Percentiles rank a stretch among this genome's conserved stretches.
phyloP scores from a whole-genome alignment of 352 stramenopile species.

The Globisporangium spinosum region DNA sequence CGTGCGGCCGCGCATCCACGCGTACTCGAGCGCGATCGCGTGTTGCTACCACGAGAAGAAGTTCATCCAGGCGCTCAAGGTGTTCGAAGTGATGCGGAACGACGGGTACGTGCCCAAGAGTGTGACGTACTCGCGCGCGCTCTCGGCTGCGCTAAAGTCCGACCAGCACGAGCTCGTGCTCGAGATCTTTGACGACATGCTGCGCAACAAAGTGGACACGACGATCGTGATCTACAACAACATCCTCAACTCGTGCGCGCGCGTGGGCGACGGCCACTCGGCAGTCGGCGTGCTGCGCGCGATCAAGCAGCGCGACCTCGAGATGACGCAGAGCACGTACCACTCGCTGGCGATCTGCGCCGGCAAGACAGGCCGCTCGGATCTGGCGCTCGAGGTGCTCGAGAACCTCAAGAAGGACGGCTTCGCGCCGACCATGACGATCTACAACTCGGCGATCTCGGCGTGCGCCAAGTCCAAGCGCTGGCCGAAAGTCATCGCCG shows the following conservation, averaged over 20 bases:
- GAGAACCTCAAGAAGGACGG: slow-evolving; percentile 41
- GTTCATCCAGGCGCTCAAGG: slow-evolving; percentile 64
- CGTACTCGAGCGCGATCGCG: slow-evolving; percentile 77
- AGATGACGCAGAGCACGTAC: slow-evolving; percentile 76
- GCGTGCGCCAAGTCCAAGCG: slow-evolving; percentile 73
- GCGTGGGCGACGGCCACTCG: slow-evolving; percentile 65
- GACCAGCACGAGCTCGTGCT: slow-evolving; percentile 80
- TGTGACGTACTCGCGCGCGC: slow-evolving; percentile 81
- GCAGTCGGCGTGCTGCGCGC: slow-evolving; percentile 61
- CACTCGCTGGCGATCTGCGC: slow-evolving; percentile 79
- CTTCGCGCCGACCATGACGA: slow-evolving; percentile 58
- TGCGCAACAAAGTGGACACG: slow-evolving; percentile 63
- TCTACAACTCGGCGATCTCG: slow-evolving; percentile 80
- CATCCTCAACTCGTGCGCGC: slow-evolving; percentile 81
- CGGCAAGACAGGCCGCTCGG: slow-evolving; percentile 68
- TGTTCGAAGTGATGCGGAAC: slow-evolving; percentile 87
- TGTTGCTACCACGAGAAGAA: slow-evolving; percentile 74
- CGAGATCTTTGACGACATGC: slow-evolving; percentile 87
- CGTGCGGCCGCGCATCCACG: slow-evolving; percentile 73
- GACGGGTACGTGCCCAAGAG: slow-evolving; percentile 76
- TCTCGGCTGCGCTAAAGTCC: slow-evolving; percentile 78
- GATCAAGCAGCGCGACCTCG: slow-evolving; percentile 50
- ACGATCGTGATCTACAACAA: slow-evolving; percentile 85
- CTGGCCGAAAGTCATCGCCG: slow-evolving; percentile 56
- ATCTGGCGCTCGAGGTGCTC: slow-evolving; percentile 64